A percentile compares a stretch with the other conserved stretches of the same genome.
Conservation (phyloP, 2,329 filamentous ascomycete genomes). For the Trichoderma gracile region DNA sequence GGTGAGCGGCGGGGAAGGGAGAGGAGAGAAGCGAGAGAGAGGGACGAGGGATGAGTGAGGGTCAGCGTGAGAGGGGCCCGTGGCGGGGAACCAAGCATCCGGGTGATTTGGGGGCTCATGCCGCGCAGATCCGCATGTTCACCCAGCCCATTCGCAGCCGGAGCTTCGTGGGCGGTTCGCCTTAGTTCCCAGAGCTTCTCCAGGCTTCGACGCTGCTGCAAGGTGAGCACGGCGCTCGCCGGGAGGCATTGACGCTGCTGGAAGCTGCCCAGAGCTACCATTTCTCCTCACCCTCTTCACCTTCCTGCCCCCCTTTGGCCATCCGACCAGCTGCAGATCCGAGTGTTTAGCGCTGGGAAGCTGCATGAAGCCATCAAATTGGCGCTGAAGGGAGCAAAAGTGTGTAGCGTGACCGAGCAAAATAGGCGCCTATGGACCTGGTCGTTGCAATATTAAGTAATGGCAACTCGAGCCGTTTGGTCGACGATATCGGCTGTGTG, state of each 20-base stretch:
- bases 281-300: neutral
- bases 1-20: constrained; percentile 14
- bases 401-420: constrained; percentile 26
- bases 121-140: constrained; percentile 11
- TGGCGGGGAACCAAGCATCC: constrained; percentile 9
- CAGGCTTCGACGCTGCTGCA: constrained; percentile 10
- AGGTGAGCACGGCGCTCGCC: neutral
- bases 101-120: constrained; percentile 8
- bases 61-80: neutral
- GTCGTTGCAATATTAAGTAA: constrained; percentile 20
- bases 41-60: neutral
- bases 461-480: neutral
- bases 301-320: neutral
- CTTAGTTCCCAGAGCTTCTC: constrained; percentile 6
- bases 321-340: constrained; percentile 8
- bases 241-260: neutral
- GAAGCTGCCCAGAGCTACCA: neutral
- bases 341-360: neutral
- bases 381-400: constrained; percentile 15
- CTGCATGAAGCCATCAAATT: constrained; percentile 7
- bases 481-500: neutral
- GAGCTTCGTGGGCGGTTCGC: neutral
- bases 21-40: constrained; percentile 2
- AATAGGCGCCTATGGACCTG: constrained; percentile 8
- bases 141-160: neutral